phyloP scores from a whole-genome alignment of 768 basidiomycete genomes.

The Tylopilus sp. region DNA sequence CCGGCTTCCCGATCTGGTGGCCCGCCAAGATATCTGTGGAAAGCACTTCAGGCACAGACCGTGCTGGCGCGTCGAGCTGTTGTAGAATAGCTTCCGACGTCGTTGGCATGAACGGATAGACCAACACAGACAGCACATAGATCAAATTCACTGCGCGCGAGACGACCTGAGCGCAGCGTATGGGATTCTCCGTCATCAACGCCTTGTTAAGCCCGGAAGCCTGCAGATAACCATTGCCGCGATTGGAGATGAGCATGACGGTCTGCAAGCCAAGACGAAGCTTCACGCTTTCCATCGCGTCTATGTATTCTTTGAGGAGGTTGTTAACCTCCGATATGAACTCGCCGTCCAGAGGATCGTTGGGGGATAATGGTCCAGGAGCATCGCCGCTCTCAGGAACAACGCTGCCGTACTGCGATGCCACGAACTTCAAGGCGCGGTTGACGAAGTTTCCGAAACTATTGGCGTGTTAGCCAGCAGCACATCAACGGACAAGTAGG shows the following conservation, averaged over 20 bases:
- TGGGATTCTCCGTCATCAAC: conserved; percentile 74
- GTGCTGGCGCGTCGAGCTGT: conserved; percentile 88
- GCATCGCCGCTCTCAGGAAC: conserved; percentile 77
- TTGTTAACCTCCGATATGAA: conserved; percentile 81
- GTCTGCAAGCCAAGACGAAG: conserved; percentile 83
- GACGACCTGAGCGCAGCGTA: conserved; percentile 86
- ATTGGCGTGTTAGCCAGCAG: background rate
- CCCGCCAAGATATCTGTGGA: conserved; percentile 82
- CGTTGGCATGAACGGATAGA: conserved; percentile 96
- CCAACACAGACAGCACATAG: conserved; percentile 78
- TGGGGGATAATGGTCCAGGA: conserved; percentile 65
- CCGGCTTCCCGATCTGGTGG: conserved; percentile 81
- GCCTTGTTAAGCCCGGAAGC: conserved; percentile 88
- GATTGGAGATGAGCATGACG: conserved; percentile 84
- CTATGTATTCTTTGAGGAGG: conserved; percentile 74
- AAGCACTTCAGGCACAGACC: conserved; percentile 70
- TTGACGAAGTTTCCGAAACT: conserved; percentile 99
- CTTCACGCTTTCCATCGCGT: conserved; percentile 89
- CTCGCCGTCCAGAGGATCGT: conserved; percentile 62
- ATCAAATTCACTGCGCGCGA: conserved; percentile 91
- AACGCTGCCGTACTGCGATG: conserved; percentile 74
- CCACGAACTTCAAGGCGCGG: conserved; percentile 87
- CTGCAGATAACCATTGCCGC: conserved; percentile 94
- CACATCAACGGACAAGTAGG: background rate
- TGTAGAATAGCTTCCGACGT: conserved; percentile 75